These are phyloP conservation scores for Penicillium waksmanii DNA, from an alignment of 495 filamentous ascomycete species.

Conservation along the genomic window DNA sequence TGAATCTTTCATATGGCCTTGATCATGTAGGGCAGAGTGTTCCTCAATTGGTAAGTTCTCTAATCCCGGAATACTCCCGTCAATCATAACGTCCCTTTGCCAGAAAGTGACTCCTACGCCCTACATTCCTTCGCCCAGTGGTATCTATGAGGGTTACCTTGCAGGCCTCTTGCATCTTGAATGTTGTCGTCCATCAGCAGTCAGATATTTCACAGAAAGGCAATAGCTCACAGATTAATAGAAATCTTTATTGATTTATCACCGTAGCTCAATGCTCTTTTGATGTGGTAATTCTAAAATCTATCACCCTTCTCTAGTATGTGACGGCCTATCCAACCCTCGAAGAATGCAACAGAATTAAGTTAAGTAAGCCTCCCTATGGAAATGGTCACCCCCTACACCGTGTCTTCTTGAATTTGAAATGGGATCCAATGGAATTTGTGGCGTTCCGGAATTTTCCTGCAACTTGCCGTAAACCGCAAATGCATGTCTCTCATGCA, in stretches of 20 bases:
- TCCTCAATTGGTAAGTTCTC: constrained; percentile 17
- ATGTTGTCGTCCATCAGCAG: background rate
- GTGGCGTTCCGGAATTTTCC: constrained; percentile 1
- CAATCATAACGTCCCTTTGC: constrained; percentile 23
- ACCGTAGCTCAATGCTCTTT: background rate
- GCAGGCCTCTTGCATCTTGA: background rate
- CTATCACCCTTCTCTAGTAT: background rate
- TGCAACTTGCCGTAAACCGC: background rate
- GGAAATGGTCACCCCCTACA: background rate
- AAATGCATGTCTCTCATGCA: background rate
- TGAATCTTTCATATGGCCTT: constrained; percentile 5
- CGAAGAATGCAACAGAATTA: background rate
- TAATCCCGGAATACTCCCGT: constrained; percentile 17
- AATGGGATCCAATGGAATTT: background rate
- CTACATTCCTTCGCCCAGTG: constrained; percentile 27
- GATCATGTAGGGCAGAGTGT: constrained; percentile 2
- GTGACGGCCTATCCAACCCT: background rate
- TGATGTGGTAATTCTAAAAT: background rate
- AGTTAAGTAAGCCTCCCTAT: background rate
- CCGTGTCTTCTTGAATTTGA: background rate
- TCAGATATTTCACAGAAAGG: background rate
- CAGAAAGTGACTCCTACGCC: constrained; percentile 10
- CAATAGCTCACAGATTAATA: background rate
- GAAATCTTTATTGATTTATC: background rate
- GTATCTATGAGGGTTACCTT: constrained; percentile 25